Percentiles rank a stretch among this genome's conserved stretches.
Conservation (phyloP, 2,329 filamentous ascomycete genomes). For the Raffaelea arxii region DNA sequence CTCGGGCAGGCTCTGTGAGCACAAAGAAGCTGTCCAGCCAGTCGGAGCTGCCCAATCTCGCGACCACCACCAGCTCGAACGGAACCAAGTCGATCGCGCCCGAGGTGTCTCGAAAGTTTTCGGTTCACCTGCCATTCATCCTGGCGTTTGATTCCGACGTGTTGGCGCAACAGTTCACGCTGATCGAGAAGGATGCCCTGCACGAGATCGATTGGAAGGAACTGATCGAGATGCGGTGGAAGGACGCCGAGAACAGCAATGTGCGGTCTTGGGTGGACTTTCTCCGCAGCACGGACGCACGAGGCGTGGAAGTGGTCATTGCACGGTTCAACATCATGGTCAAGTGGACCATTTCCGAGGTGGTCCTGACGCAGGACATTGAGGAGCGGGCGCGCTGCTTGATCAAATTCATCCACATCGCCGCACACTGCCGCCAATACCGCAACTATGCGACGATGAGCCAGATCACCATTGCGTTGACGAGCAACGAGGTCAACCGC, state of each 20-base stretch:
- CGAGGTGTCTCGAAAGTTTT: conserved; percentile 23
- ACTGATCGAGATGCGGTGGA: conserved; percentile 75
- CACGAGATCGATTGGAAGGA: conserved; percentile 87
- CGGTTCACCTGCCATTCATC: conserved; percentile 66
- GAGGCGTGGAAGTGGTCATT: conserved; percentile 74
- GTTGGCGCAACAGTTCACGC: conserved; percentile 72
- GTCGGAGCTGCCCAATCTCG: no score
- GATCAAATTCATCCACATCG: conserved; percentile 75
- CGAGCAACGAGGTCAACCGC: conserved; percentile 61
- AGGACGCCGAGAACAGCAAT: conserved; percentile 53
- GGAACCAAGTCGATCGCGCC: no score
- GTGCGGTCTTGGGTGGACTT: conserved; percentile 76
- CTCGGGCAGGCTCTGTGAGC: not conserved
- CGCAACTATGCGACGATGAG: conserved; percentile 80
- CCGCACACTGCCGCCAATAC: conserved; percentile 61
- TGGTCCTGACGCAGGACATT: conserved; percentile 61
- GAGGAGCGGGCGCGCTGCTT: conserved; percentile 68
- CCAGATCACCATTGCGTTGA: conserved; percentile 68
- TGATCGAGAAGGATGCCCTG: conserved; percentile 77
- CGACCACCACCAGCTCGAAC: no score
- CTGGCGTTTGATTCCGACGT: conserved; percentile 71
- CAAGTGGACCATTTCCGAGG: conserved; percentile 76
- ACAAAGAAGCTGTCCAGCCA: not conserved
- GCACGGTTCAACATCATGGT: conserved; percentile 83
- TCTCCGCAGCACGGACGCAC: conserved; percentile 59